Evolutionary conservation across 176 grass and related monocot species (phyloP).

Genomic region (Oryza glumipatula): DNA sequence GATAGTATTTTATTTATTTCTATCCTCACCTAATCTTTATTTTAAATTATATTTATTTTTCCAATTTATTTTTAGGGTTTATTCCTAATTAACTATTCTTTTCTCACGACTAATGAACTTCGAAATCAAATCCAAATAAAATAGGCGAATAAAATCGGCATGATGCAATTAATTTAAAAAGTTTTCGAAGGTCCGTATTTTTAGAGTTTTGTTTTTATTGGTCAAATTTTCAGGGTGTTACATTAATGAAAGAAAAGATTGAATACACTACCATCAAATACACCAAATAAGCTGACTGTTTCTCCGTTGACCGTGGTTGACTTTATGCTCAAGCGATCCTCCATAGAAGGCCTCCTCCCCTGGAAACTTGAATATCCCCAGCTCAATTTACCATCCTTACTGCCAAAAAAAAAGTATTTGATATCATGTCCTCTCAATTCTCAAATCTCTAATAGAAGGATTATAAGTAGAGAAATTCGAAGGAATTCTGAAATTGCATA

Average conservation of each 20-base stretch:
- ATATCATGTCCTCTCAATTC: background rate
- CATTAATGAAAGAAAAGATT: conserved; percentile 24
- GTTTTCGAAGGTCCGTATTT: too few species aligned
- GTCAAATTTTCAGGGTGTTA: too few species aligned
- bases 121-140: too few species aligned
- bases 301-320: conserved; percentile 55
- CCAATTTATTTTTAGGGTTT: too few species aligned
- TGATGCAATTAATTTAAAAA: too few species aligned
- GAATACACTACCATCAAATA: conserved; percentile 82
- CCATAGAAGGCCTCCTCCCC: conserved; percentile 73
- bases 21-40: too few species aligned
- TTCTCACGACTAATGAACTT: too few species aligned
- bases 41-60: too few species aligned
- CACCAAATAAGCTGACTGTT: conserved; percentile 66
- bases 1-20: too few species aligned
- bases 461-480: background rate
- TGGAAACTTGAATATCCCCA: conserved; percentile 80
- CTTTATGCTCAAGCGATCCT: conserved; percentile 81
- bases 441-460: background rate
- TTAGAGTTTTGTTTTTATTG: too few species aligned
- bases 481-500: background rate
- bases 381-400: conserved; percentile 64
- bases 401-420: conserved; percentile 50
- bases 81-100: too few species aligned
- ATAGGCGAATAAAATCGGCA: too few species aligned